Conservation (phyloP, 352 stramenopile genomes). For the Phytophthora gonapodyides region DNA sequence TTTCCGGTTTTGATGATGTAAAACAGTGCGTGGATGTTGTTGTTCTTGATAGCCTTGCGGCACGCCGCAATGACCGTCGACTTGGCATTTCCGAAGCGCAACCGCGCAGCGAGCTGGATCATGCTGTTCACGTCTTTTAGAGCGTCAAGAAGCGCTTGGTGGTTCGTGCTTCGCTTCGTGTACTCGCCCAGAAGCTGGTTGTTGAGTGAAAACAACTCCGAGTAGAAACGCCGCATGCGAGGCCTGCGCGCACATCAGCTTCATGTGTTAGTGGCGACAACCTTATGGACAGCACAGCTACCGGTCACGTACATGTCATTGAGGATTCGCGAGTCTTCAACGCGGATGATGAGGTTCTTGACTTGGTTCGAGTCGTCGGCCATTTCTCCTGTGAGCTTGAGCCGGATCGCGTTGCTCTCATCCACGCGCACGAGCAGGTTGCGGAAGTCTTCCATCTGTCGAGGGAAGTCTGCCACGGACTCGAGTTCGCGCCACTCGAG, state of each 20-base stretch:
- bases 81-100: constrained; percentile 89
- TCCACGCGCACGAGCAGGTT: constrained; percentile 76
- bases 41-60: constrained; percentile 91
- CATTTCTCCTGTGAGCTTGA: constrained; percentile 93
- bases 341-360: constrained; percentile 91
- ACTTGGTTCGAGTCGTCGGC: constrained; percentile 92
- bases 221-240: constrained; percentile 88
- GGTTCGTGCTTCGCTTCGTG: constrained; percentile 92
- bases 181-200: constrained; percentile 92
- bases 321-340: constrained; percentile 92
- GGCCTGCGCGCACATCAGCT: constrained; percentile 32
- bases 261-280: constrained; percentile 10
- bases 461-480: constrained; percentile 84
- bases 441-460: constrained; percentile 87
- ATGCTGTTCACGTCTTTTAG: constrained; percentile 94
- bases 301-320: constrained; percentile 87
- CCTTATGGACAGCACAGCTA: not conserved
- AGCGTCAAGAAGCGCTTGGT: constrained; percentile 87
- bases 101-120: constrained; percentile 89
- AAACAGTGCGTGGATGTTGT: constrained; percentile 87
- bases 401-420: constrained; percentile 88
- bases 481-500: constrained; percentile 89
- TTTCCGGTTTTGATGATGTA: constrained; percentile 88
- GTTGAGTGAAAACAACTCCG: constrained; percentile 92
- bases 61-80: constrained; percentile 81